These are phyloP conservation scores for Syncephalis fuscata DNA, from an alignment of 371 early-diverging fungal species.

Conservation along the genomic window DNA sequence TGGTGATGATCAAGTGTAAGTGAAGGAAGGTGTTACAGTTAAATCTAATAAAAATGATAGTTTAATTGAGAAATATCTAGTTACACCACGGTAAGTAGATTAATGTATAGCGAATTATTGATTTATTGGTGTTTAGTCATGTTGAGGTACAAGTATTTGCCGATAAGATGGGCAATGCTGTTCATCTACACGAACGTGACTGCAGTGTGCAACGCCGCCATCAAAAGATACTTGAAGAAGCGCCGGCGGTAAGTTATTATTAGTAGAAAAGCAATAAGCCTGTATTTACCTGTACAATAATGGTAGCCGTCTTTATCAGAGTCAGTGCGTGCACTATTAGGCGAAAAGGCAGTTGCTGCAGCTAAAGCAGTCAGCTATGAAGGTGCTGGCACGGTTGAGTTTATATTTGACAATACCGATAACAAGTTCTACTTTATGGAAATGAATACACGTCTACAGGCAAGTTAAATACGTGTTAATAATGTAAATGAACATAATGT, in stretches of 20 bases:
- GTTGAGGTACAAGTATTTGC: conserved; percentile 96
- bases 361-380: conserved; percentile 83
- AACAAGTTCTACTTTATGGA: conserved; percentile 94
- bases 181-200: conserved; percentile 92
- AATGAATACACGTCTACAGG: conserved; percentile 90
- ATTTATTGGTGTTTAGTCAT: conserved; percentile 27
- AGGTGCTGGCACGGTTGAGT: conserved; percentile 96
- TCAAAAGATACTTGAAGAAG: conserved; percentile 96
- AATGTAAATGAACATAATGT: background rate
- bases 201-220: conserved; percentile 95
- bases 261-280: too few relatives aligned
- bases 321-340: conserved; percentile 57
- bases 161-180: conserved; percentile 72
- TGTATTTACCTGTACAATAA: conserved; percentile 4
- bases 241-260: conserved; percentile 29
- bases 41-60: conserved; percentile 2
- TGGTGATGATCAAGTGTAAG: conserved; percentile 68
- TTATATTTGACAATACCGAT: conserved; percentile 79
- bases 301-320: conserved; percentile 47
- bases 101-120: conserved; percentile 5
- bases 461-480: conserved; percentile 6
- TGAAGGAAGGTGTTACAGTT: background rate
- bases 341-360: conserved; percentile 82
- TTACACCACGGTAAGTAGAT: conserved; percentile 45
- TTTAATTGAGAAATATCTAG: conserved; percentile 80